Base-by-base conservation (phyloP, 148 eudicot genomes). In the Limonium bicolor region DNA sequence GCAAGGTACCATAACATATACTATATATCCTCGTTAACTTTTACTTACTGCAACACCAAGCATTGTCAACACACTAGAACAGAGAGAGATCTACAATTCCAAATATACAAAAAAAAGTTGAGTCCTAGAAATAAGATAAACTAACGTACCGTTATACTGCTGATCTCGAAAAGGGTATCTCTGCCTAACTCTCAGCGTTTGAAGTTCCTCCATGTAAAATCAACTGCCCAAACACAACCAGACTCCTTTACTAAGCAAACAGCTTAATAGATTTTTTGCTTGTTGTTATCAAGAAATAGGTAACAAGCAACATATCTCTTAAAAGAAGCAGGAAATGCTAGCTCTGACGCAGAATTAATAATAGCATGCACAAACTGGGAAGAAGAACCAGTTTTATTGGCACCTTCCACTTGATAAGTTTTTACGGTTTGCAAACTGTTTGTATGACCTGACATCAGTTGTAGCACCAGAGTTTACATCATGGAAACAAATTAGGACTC, bases 141-240 rank as follows among this genome's bases (percentile, higher is more conserved):
- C 0, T 2, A 17, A 64, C 79, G 56, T 34, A 86, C 96, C 96
- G 45, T 82, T 86, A 37, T 86, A 76, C 50, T 78, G 95, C 45
- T 78, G 86, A 70, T 92, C 99, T 41, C 95, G 69, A 58, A 73
- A 92, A 3, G 74, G 23, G 47, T 45, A 92, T 42, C 99, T 67
- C 65, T 92, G 95, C 51, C 72, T 81, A 42, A 79, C 65, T 53
- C 86, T 54, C 68, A 92, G 60, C 2, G 86, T 66, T 63, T 76
- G 82, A 7, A 92, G 73, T 58, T 92, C 99, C 44, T 59, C 56
- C 92, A 74, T 11, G 95, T 92, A 46, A 92, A 81, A 68, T 92
- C 99, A 78, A 85, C 99, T 85, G 72, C 60, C 52, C 41, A 28
- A 25, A n/a, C n/a, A n/a, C n/a, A n/a, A n/a, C n/a, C n/a, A n/a